Base-by-base conservation (phyloP, 1,139 yeast genomes). In the Hansenula anomala region DNA sequence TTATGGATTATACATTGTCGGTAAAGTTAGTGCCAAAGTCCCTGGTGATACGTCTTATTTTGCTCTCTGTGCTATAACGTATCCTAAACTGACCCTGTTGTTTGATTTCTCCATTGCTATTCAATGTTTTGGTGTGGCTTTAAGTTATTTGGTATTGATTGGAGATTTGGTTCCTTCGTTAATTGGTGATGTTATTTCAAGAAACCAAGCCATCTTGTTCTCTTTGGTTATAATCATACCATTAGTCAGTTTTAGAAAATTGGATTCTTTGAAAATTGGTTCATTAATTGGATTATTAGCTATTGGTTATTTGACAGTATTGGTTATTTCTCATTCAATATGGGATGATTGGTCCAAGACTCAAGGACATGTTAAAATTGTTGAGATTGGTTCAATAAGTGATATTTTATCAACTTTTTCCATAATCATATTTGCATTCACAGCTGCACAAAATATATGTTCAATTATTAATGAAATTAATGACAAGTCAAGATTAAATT, bases 391-490 rank as follows among this genome's bases (percentile, higher is more conserved):
- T 20, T 73, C 76, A 24, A 46, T 71, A 18, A 63, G 75, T n/a
- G 80, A 81, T 0, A 71, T 89, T 12, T 71, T 88, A 41, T 76
- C 89, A 27, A 82, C 95, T 6, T 78, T 92, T 54, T 95, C 96
- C n/a, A 84, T 92, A 48, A 78, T 92, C 42, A 85, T 92, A 15
- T 88, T 94, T 66, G 97, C 97, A 4, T 94, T 79, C 61, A 90
- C 97, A 1, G 95, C 97, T 46, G 95, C 92, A 49, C 97, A 92
- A 66, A 92, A 83, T 60, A 84, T 92, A 80, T 90, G 86, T 60
- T 82, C 96, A 10, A 85, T 90, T 39, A 76, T 89, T 54, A 87
- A 89, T 56, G 99, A 92, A 63, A 69, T 92, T 36, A 63, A 64
- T 35, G 75, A 76, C 46, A 80, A 79, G 47, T 63, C 81, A 0